These are phyloP conservation scores for Clavaria fumosa DNA, from an alignment of 768 basidiomycete genomes.

Conservation along the genomic window DNA sequence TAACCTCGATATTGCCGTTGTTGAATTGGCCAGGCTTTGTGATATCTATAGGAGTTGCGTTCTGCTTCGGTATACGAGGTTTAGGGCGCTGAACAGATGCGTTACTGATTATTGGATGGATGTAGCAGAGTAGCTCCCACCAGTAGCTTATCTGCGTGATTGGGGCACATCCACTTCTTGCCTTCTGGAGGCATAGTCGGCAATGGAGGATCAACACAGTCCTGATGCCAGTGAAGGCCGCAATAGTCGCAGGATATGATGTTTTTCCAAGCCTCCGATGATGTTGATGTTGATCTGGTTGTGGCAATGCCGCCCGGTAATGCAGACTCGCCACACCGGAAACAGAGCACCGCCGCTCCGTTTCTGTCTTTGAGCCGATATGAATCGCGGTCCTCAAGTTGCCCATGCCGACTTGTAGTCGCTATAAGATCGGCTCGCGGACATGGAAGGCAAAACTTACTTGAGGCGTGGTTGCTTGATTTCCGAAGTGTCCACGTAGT, in stretches of 20 bases:
- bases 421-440: slow-evolving; percentile 8
- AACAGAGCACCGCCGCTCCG: slow-evolving; percentile 75
- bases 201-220: slow-evolving; percentile 88
- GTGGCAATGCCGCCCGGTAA: slow-evolving; percentile 39
- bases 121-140: slow-evolving; percentile 31
- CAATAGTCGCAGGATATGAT: slow-evolving; percentile 96
- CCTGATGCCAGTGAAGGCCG: slow-evolving; percentile 88
- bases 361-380: slow-evolving; percentile 76
- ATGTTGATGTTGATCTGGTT: slow-evolving; percentile 27
- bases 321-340: slow-evolving; percentile 74
- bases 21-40: slow-evolving; percentile 61
- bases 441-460: slow-evolving; percentile 30
- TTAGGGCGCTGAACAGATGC: slow-evolving; percentile 47
- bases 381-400: slow-evolving; percentile 83
- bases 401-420: slow-evolving; percentile 54
- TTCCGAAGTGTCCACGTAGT: slow-evolving; percentile 71
- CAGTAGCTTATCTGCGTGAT: slow-evolving; percentile 77
- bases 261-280: slow-evolving; percentile 44
- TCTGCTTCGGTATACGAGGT: slow-evolving; percentile 63
- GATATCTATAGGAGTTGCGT: slow-evolving; percentile 54
- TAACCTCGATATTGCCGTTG: slow-evolving; percentile 85
- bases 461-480: slow-evolving; percentile 66
- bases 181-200: slow-evolving; percentile 70
- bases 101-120: slow-evolving; percentile 7
- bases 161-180: slow-evolving; percentile 99